These are phyloP conservation scores for Tylopilus subfusipes DNA, from an alignment of 768 basidiomycete species.

Conservation along the genomic window DNA sequence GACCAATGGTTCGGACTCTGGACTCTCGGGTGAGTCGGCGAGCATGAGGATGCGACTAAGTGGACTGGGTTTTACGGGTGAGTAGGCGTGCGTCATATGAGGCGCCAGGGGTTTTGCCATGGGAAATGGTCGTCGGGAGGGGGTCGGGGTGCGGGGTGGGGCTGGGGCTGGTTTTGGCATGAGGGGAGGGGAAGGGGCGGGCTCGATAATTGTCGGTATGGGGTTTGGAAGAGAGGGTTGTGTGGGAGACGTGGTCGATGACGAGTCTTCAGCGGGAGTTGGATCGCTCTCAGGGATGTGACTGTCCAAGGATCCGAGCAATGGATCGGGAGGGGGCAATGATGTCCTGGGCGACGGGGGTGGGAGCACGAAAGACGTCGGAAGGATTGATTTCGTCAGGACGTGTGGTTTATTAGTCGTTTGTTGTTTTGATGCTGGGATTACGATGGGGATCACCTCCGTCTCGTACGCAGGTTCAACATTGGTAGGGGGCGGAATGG, in stretches of 20 bases:
- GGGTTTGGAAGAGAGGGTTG: constrained; percentile 7
- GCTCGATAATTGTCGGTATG: constrained; percentile 23
- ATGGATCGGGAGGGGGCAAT: constrained; percentile 43
- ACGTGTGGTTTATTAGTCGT: constrained; percentile 16
- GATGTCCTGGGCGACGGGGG: constrained; percentile 72
- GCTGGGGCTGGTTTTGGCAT: constrained; percentile 4
- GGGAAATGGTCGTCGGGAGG: constrained; percentile 53
- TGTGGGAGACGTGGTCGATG: not conserved
- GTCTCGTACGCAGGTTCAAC: constrained; percentile 50
- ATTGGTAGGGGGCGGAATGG: constrained; percentile 33
- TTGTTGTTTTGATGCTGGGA: constrained; percentile 29
- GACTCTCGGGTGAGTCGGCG: constrained; percentile 52
- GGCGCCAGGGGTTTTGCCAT: constrained; percentile 66
- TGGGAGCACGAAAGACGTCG: constrained; percentile 72
- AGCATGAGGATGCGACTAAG: constrained; percentile 77
- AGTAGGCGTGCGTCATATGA: constrained; percentile 78
- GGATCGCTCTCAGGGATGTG: constrained; percentile 17
- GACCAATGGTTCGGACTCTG: constrained; percentile 15
- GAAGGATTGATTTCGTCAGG: constrained; percentile 48
- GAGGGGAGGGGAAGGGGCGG: constrained; percentile 5
- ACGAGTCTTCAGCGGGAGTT: not conserved
- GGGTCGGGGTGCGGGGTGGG: constrained; percentile 20
- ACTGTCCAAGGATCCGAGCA: constrained; percentile 26
- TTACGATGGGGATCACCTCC: constrained; percentile 40
- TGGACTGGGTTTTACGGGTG: constrained; percentile 76